A percentile compares a stretch with the other conserved stretches of the same genome.
Conservation (phyloP, 2,329 filamentous ascomycete genomes). For the Corniculantispora saksenae region DNA sequence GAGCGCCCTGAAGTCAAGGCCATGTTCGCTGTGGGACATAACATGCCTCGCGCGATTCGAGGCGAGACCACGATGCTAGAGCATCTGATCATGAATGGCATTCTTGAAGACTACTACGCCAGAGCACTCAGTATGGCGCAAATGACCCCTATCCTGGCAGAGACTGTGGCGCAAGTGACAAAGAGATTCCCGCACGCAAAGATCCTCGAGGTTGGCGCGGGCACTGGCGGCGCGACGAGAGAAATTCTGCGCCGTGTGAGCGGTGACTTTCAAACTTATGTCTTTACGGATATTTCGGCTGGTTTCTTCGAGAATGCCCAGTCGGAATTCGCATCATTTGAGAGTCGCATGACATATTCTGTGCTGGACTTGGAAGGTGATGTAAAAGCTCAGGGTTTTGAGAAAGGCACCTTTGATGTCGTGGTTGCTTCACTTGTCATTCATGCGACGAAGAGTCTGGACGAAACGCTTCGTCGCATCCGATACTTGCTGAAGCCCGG, state of each 20-base stretch:
- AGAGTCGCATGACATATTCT: slow-evolving; percentile 25
- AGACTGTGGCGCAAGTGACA: too few species aligned
- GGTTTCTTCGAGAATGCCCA: slow-evolving; percentile 42
- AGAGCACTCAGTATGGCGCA: too few species aligned
- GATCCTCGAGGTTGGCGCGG: too few species aligned
- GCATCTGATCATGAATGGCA: neutral
- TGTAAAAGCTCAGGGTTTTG: slow-evolving; percentile 33
- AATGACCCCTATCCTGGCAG: too few species aligned
- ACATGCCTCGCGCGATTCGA: neutral
- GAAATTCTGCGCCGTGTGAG: slow-evolving; percentile 24
- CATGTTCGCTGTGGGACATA: neutral
- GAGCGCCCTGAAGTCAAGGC: too few species aligned
- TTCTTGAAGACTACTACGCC: neutral
- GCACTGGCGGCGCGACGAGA: slow-evolving; percentile 44
- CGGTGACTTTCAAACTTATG: slow-evolving; percentile 37
- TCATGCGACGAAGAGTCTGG: slow-evolving; percentile 36
- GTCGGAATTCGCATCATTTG: slow-evolving; percentile 29
- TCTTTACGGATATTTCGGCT: slow-evolving; percentile 47
- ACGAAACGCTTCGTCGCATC: slow-evolving; percentile 22
- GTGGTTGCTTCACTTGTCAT: slow-evolving; percentile 41
- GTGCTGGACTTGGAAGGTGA: slow-evolving; percentile 30
- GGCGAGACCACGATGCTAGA: neutral
- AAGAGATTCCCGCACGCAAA: too few species aligned
- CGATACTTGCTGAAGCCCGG: slow-evolving; percentile 43
- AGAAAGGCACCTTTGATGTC: slow-evolving; percentile 35